Evolutionary conservation across 2,329 filamentous ascomycete species (phyloP).

Genomic region (Stachybotrys elegans): DNA sequence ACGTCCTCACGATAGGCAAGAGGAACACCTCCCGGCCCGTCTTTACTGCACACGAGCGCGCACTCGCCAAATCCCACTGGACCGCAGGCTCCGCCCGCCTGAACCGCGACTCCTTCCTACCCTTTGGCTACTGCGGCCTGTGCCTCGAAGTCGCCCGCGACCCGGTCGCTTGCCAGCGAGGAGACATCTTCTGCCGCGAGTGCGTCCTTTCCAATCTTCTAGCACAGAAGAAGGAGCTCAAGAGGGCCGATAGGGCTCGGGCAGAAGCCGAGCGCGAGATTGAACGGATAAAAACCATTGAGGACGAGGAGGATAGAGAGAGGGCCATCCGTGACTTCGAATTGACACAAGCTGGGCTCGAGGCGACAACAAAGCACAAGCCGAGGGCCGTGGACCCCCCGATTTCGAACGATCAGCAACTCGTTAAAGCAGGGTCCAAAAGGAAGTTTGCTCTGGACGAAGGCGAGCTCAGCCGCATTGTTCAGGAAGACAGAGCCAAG

Average conservation of each 20-base stretch:
- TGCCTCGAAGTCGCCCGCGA: constrained; percentile 78
- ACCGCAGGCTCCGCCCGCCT: constrained; percentile 77
- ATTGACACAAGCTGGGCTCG: constrained; percentile 68
- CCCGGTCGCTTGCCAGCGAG: constrained; percentile 77
- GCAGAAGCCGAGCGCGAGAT: constrained; percentile 58
- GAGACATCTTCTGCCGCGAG: constrained; percentile 92
- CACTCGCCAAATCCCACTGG: constrained; percentile 77
- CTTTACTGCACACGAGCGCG: constrained; percentile 89
- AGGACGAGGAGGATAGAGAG: constrained; percentile 64
- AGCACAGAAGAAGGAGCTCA: constrained; percentile 86
- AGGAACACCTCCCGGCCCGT: constrained; percentile 88
- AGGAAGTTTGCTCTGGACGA: constrained; percentile 73
- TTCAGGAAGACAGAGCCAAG: constrained; percentile 63
- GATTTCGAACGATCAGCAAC: constrained; percentile 3
- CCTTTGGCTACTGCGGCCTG: constrained; percentile 82
- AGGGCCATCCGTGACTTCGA: constrained; percentile 80
- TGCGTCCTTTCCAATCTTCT: constrained; percentile 90
- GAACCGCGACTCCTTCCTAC: constrained; percentile 83
- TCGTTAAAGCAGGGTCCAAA: constrained; percentile 38
- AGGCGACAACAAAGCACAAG: constrained; percentile 32
- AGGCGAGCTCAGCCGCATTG: constrained; percentile 67
- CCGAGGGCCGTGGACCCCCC: constrained; percentile 20
- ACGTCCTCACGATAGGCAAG: no score
- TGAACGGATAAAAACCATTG: constrained; percentile 52
- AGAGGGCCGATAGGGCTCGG: constrained; percentile 64